These are phyloP conservation scores for Ustilago lituana DNA, from an alignment of 1,284 basidiomycete genomes.

Conservation along the genomic window DNA sequence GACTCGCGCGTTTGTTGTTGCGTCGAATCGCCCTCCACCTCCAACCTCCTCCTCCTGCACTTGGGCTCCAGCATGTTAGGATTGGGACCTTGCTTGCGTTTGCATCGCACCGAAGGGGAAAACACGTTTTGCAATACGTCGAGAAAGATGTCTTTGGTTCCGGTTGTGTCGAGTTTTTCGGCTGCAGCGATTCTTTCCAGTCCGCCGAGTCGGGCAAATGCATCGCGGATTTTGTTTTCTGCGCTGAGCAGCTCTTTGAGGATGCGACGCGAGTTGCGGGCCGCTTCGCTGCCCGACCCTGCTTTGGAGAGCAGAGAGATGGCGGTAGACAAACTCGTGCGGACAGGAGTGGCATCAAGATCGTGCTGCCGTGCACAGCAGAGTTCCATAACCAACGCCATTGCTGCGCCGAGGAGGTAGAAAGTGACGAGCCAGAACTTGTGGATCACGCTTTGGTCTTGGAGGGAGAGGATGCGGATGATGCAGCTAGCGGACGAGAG, in stretches of 20 bases:
- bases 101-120: constrained; percentile 10
- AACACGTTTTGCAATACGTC: constrained; percentile 35
- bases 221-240: constrained; percentile 35
- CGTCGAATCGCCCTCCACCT: too few relatives aligned
- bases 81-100: constrained; percentile 20
- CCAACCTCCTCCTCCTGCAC: too few relatives aligned
- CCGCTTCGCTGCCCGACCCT: constrained; percentile 38
- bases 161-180: constrained; percentile 29
- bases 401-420: constrained; percentile 56
- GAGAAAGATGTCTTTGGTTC: constrained; percentile 40
- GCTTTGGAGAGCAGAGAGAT: constrained; percentile 40
- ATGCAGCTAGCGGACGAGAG: constrained; percentile 45
- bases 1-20: constrained; percentile 28
- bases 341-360: constrained; percentile 25
- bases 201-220: constrained; percentile 31
- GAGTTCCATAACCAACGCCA: constrained; percentile 48
- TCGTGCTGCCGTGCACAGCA: constrained; percentile 41
- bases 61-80: too few relatives aligned
- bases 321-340: constrained; percentile 26
- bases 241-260: constrained; percentile 40
- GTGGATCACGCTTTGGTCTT: constrained; percentile 49
- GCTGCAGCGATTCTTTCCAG: constrained; percentile 35
- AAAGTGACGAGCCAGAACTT: constrained; percentile 62
- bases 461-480: constrained; percentile 43
- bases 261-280: constrained; percentile 42